Percentiles rank a stretch among this genome's conserved stretches.
These are phyloP conservation scores for Aspergillus aculeatus DNA, from an alignment of 2,329 filamentous ascomycete genomes.

Conservation along the genomic window DNA sequence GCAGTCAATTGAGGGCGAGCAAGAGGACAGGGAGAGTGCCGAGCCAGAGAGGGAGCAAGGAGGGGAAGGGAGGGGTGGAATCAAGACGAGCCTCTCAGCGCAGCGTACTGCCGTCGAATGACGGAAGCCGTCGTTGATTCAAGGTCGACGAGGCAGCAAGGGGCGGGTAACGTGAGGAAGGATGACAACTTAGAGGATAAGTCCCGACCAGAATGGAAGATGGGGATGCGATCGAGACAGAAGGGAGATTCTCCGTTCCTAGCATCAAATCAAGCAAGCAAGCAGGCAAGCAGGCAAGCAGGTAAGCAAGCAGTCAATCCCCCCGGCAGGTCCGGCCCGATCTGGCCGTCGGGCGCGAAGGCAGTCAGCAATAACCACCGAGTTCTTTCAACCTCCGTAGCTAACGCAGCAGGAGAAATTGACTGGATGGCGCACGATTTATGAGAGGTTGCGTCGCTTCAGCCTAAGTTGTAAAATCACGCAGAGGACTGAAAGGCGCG, in stretches of 20 bases:
- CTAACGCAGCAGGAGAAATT: background rate
- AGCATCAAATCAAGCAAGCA: background rate
- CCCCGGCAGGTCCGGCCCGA: constrained; percentile 15
- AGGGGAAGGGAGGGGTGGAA: constrained; percentile 6
- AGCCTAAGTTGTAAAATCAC: background rate
- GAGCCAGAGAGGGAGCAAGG: background rate
- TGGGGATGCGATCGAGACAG: constrained; percentile 12
- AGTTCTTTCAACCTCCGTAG: background rate
- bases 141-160: constrained; percentile 14
- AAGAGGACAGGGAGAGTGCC: background rate
- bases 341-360: constrained; percentile 24
- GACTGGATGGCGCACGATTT: background rate
- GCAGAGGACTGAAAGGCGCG: background rate
- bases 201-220: constrained; percentile 4
- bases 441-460: background rate
- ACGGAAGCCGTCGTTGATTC: constrained; percentile 1
- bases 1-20: background rate
- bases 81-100: constrained; percentile 3
- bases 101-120: constrained; percentile 1
- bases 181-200: constrained; percentile 6
- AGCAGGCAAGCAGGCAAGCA: background rate
- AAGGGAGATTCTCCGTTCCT: constrained; percentile 19
- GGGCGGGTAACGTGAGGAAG: constrained; percentile 2
- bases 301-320: constrained; percentile 11
- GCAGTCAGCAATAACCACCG: constrained; percentile 6